A percentile compares a stretch with the other conserved stretches of the same genome.
These are phyloP conservation scores for Plasmopara muralis DNA, from an alignment of 352 stramenopile species.

Conservation along the genomic window DNA sequence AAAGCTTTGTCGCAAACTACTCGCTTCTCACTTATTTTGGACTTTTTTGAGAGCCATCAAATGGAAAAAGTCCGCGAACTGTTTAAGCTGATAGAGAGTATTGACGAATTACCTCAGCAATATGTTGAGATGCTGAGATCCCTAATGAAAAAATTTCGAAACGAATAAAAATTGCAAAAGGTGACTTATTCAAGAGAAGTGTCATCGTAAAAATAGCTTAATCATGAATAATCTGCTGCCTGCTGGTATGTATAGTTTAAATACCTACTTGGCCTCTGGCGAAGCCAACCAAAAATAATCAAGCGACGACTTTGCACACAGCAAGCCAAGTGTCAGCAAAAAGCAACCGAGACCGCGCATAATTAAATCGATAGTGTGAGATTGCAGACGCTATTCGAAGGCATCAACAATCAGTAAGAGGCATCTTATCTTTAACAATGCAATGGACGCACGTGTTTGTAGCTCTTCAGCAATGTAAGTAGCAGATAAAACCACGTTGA, in stretches of 20 bases:
- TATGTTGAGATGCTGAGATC: constrained; percentile 9
- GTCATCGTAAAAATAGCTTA: constrained; percentile 25
- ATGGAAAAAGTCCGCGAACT: constrained; percentile 33
- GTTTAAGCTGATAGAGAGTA: constrained; percentile 14
- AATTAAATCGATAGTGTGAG: constrained; percentile 75
- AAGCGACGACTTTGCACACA: constrained; percentile 82
- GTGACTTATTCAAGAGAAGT: constrained; percentile 6
- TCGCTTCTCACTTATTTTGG: constrained; percentile 53
- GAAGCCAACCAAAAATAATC: constrained; percentile 69
- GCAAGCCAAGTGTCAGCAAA: constrained; percentile 62
- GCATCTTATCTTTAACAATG: not conserved
- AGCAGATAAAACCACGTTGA: constrained; percentile 87
- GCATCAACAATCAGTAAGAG: constrained; percentile 1
- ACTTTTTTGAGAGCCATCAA: constrained; percentile 73
- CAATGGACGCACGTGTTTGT: constrained; percentile 68
- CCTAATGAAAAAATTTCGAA: constrained; percentile 19
- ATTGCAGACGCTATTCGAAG: constrained; percentile 60
- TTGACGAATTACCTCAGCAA: constrained; percentile 1
- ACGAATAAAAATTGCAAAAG: constrained; percentile 1
- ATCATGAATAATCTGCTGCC: constrained; percentile 11
- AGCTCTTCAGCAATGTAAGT: constrained; percentile 81
- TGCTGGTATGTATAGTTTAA: constrained; percentile 1
- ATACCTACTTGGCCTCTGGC: constrained; percentile 30
- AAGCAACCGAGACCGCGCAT: constrained; percentile 83
- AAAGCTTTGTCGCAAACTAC: constrained; percentile 35